phyloP scores from a whole-genome alignment of 2,329 filamentous ascomycete genomes.

The Clathrospora elynae region DNA sequence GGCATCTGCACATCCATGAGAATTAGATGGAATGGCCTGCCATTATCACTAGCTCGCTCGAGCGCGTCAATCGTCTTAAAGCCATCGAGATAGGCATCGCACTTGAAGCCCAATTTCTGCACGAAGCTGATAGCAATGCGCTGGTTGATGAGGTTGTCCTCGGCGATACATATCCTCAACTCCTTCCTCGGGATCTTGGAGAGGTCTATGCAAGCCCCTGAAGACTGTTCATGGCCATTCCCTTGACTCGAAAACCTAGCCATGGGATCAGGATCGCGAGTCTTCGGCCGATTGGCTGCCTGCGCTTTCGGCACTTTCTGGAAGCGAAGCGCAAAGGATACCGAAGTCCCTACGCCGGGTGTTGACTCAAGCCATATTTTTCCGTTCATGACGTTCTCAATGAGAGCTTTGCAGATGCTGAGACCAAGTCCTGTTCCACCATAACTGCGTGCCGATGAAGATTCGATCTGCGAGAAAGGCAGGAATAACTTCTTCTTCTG shows the following conservation, averaged over 20 bases:
- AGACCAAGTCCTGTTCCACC: conserved; percentile 89
- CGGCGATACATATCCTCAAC: conserved; percentile 87
- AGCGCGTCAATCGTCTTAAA: conserved; percentile 85
- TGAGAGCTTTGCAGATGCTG: conserved; percentile 92
- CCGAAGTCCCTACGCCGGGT: conserved; percentile 70
- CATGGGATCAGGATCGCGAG: conserved; percentile 59
- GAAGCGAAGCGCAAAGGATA: conserved; percentile 83
- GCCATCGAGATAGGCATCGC: conserved; percentile 89
- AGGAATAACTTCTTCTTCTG: conserved; percentile 85
- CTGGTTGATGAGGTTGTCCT: conserved; percentile 94
- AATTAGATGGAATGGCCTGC: conserved; percentile 82
- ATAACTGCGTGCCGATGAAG: conserved; percentile 86
- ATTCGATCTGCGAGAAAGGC: conserved; percentile 91
- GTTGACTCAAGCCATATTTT: conserved; percentile 80
- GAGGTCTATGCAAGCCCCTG: conserved; percentile 54
- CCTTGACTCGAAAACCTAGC: conserved; percentile 59
- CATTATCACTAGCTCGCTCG: conserved; percentile 71
- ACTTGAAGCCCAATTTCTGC: conserved; percentile 80
- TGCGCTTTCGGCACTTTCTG: conserved; percentile 74
- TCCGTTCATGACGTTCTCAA: conserved; percentile 89
- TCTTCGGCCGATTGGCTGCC: conserved; percentile 51
- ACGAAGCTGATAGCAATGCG: conserved; percentile 93
- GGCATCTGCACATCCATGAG: conserved; percentile 99
- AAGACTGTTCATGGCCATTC: conserved; percentile 49
- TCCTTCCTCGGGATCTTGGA: conserved; percentile 75